Conservation (phyloP, 1,284 basidiomycete genomes). For the Kwoniella shivajii region DNA sequence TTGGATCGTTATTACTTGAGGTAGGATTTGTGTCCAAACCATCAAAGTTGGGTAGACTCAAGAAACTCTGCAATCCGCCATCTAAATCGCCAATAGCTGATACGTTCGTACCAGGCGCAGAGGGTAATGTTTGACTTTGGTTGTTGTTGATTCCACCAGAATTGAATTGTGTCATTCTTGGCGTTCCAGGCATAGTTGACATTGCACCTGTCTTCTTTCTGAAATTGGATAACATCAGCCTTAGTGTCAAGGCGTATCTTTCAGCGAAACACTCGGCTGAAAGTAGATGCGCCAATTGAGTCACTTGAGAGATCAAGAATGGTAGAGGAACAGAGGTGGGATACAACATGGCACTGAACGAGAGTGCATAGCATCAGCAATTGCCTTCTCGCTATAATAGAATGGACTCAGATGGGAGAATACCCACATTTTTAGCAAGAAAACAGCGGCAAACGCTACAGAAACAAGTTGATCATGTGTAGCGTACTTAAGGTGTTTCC, state of each 20-base stretch:
- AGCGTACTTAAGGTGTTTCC: conserved; percentile 61
- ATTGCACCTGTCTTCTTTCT: conserved; percentile 77
- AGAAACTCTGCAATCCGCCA: conserved; percentile 42
- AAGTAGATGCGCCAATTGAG: conserved; percentile 48
- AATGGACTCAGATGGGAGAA: too few relatives aligned
- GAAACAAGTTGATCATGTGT: conserved; percentile 91
- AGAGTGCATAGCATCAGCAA: not conserved
- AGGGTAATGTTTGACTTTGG: conserved; percentile 16
- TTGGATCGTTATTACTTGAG: not conserved
- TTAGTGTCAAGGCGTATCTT: conserved; percentile 79
- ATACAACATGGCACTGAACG: conserved; percentile 46
- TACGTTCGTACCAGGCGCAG: not conserved
- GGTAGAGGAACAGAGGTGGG: conserved; percentile 43
- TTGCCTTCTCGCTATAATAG: conserved; percentile 37
- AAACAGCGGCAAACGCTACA: conserved; percentile 86
- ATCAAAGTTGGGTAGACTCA: conserved; percentile 36
- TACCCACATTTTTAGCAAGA: conserved; percentile 72
- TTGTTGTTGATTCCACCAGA: conserved; percentile 10
- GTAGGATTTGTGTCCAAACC: conserved; percentile 9
- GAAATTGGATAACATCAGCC: conserved; percentile 86
- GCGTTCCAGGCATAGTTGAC: conserved; percentile 61
- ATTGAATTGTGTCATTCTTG: conserved; percentile 53
- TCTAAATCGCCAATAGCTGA: conserved; percentile 29
- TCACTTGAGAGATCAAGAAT: conserved; percentile 43
- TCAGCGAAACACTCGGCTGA: conserved; percentile 53